Base-by-base conservation (phyloP, 2,329 filamentous ascomycete genomes). In the Trichoderma simmonsii region DNA sequence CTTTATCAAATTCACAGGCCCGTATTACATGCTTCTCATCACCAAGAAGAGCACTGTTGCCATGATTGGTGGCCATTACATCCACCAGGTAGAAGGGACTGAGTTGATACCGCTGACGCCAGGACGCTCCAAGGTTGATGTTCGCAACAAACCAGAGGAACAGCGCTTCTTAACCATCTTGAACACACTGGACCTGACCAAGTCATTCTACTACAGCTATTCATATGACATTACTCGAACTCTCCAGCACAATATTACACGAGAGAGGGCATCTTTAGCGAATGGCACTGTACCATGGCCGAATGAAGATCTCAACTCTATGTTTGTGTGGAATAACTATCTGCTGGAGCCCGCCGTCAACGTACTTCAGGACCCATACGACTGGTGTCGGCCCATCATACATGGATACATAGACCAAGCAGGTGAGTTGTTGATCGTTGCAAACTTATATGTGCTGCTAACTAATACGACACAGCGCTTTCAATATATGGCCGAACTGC, bases 251-350 rank as follows among this genome's bases (percentile, higher is more conserved):
- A 99, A 99, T 77, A 94, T 99, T 73, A 91, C 91, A 24, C 88
- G 90, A 36, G 94, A 98, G 81, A 88, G 96, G 51, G 86, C 88
- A 63, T 90, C 91, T 3, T 82, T 97, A 64, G 87, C 89, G 34
- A 85, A 90, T 73, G 93, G 92, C 1, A 82, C 86, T 14, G 84
- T 88, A 2, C 87, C 88, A 32, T 85, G 87, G 7, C 85, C 86
- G 54, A 85, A 87, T 32, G 87, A 88, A 36, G 89, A 94, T 76
- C 92, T 92, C 79, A 97, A 98, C 77, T 89, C 92, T 51, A 99
- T 99, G 96, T 99, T 99, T 79, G 92, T 98, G 3, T 99, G 96
- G 96, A 99, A 99, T 77, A 90, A 93, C 76, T 93, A 98, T 80
- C 86, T 99, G 5, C 86, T 99, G 21, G 86, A 91, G 73, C 95